Conservation (phyloP, 352 stramenopile species). For the Pythium vanterpoolii region DNA sequence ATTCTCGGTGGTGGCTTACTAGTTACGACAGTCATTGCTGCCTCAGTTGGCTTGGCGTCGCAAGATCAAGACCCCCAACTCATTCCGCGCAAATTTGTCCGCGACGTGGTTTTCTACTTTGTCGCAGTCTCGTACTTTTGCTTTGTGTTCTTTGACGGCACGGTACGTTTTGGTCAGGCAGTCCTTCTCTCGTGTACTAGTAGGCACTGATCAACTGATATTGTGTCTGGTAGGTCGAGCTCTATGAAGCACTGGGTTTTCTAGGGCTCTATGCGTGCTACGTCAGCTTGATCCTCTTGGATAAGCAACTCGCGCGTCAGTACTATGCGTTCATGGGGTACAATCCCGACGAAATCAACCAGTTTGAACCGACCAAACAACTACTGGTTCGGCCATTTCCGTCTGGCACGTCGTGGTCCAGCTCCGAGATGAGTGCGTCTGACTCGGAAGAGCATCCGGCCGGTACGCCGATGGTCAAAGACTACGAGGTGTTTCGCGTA, state of each 20-base stretch:
- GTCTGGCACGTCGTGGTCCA: conserved; percentile 2
- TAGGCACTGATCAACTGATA: neutral
- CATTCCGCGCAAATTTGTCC: conserved; percentile 69
- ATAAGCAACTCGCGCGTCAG: conserved; percentile 33
- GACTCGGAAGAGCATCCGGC: conserved; percentile 15
- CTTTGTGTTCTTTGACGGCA: conserved; percentile 69
- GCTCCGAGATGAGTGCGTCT: conserved; percentile 27
- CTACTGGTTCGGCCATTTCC: neutral
- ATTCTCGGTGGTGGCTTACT: conserved; percentile 95
- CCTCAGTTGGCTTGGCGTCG: conserved; percentile 67
- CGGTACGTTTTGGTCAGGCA: conserved; percentile 14
- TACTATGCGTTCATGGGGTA: conserved; percentile 19
- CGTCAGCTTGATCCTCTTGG: conserved; percentile 56
- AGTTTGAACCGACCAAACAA: conserved; percentile 23
- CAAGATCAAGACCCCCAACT: conserved; percentile 69
- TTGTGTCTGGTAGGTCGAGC: conserved; percentile 34
- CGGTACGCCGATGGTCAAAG: conserved; percentile 14
- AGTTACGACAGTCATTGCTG: conserved; percentile 83
- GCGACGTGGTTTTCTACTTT: conserved; percentile 76
- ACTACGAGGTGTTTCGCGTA: conserved; percentile 37
- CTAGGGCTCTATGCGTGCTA: conserved; percentile 68
- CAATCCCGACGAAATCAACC: conserved; percentile 32
- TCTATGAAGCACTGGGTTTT: conserved; percentile 65
- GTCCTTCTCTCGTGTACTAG: neutral
- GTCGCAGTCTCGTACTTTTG: conserved; percentile 63